Evolutionary conservation across 2,329 filamentous ascomycete species (phyloP), one percentile per base, ranked within the genome.

Genomic region (Aureobasidium namibiae): DNA sequence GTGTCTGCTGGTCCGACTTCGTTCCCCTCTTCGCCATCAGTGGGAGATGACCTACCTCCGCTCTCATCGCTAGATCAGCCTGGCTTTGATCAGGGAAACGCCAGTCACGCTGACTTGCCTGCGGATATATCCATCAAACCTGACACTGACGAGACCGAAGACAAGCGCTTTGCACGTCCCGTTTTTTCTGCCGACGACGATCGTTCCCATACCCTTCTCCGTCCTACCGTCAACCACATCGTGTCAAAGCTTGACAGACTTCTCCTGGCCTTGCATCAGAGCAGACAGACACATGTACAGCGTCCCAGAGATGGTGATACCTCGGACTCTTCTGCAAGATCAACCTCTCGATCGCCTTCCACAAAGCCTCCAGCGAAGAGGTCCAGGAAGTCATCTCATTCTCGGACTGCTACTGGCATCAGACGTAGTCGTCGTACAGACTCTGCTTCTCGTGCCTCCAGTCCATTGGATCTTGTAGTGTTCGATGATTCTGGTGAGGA

Each of bases 131-230:
- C 38, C 24, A 23, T 42, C 38, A 42, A 42, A 42, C 36, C 42
- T 4, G 57, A 58, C 7, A 24, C 6, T 9, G 59, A 62, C 9
- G 52, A 42, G 13, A 44, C 56, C 3, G 41, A 56, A 44, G 60
- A 56, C 7, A 23, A 50, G 4, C 10, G 21, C 24, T 21, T 36
- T 18, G 45, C 18, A 34, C 70, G 72, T 11, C 83, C 88, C 0
- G 76, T 80, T 2, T 72, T 89, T 5, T 80, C 87, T 8, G 80
- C 83, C 1, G 86, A 95, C 65, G 90, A 95, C 64, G 84, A 88
- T 1, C 69, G 78, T 49, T 88, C 89, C 0, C 76, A 80, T 61
- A 69, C 73, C 1, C 75, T 95, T 5, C 75, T 96, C 16, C 79
- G 80, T 0, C 89, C 90, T 0, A 80, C 83, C 0, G 80, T 88